Conservation (phyloP, 345 rosid species). For the Nasturtium officinale region DNA sequence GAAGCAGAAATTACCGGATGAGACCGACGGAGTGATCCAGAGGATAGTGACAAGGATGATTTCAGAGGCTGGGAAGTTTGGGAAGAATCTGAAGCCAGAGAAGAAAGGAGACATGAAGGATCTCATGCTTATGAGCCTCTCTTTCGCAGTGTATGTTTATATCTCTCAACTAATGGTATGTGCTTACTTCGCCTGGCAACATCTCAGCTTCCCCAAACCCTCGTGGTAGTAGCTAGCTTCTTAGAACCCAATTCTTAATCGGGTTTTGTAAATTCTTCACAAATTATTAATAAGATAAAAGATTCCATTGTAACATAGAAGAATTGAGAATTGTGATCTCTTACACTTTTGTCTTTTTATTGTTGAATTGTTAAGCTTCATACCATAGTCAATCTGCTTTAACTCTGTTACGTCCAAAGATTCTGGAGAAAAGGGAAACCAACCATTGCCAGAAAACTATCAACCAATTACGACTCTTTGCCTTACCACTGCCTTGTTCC, state of each 20-base stretch:
- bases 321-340: background rate
- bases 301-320: slow-evolving; percentile 14
- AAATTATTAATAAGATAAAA: slow-evolving; percentile 16
- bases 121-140: slow-evolving; percentile 69
- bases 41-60: slow-evolving; percentile 26
- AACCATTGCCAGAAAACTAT: slow-evolving; percentile 38
- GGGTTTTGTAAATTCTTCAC: slow-evolving; percentile 28
- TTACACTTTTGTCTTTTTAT: slow-evolving; percentile 12
- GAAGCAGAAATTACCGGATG: slow-evolving; percentile 38
- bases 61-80: slow-evolving; percentile 30
- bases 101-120: slow-evolving; percentile 85
- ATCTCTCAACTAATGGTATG: slow-evolving; percentile 77
- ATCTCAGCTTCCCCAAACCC: slow-evolving; percentile 53
- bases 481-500: slow-evolving; percentile 49
- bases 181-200: slow-evolving; percentile 73
- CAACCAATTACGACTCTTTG: slow-evolving; percentile 49
- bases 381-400: slow-evolving; percentile 35
- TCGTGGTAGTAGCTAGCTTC: slow-evolving; percentile 52
- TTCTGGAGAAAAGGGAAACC: slow-evolving; percentile 21
- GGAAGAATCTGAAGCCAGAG: slow-evolving; percentile 32
- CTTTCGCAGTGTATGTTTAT: slow-evolving; percentile 84
- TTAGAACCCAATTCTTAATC: background rate
- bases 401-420: slow-evolving; percentile 25
- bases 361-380: background rate
- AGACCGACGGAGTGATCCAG: slow-evolving; percentile 24